A percentile compares a stretch with the other conserved stretches of the same genome.
Conservation (phyloP, 2,329 filamentous ascomycete species). For the Colletotrichum musae region DNA sequence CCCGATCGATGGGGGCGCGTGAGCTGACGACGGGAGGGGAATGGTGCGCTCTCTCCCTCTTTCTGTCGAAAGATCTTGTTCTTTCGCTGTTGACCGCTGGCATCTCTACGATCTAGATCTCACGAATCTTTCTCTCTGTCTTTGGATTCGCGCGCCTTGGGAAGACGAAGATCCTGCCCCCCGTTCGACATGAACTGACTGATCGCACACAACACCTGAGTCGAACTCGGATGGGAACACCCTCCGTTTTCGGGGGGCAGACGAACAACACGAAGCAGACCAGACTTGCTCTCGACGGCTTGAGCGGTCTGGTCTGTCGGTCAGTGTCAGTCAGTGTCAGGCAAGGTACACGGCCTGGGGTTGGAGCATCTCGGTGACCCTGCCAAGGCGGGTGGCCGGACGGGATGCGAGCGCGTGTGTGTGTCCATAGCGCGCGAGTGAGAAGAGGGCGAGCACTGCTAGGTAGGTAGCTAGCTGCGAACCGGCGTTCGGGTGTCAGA, state of each 20-base stretch:
- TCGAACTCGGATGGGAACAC: too few species aligned
- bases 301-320: too few species aligned
- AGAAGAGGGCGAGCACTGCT: not conserved
- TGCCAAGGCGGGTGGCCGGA: slow-evolving; percentile 34
- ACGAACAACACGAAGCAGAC: too few species aligned
- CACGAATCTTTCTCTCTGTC: slow-evolving; percentile 5
- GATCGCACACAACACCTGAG: too few species aligned
- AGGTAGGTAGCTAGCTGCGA: slow-evolving; percentile 5
- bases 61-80: too few species aligned
- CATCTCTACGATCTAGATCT: slow-evolving; percentile 4
- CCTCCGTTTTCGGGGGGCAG: too few species aligned
- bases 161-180: not conserved
- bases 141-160: slow-evolving; percentile 21
- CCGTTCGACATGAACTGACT: not conserved
- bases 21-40: slow-evolving; percentile 38
- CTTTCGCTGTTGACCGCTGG: slow-evolving; percentile 15
- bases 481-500: slow-evolving; percentile 28
- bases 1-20: slow-evolving; percentile 33
- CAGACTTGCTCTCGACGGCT: too few species aligned
- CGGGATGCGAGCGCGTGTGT: slow-evolving; percentile 13
- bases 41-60: slow-evolving; percentile 23
- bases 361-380: slow-evolving; percentile 34
- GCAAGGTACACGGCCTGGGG: slow-evolving; percentile 3
- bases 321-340: too few species aligned
- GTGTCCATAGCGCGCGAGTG: slow-evolving; percentile 22